Conservation (phyloP, 305 asterid species). For the Fraxinus greggii region DNA sequence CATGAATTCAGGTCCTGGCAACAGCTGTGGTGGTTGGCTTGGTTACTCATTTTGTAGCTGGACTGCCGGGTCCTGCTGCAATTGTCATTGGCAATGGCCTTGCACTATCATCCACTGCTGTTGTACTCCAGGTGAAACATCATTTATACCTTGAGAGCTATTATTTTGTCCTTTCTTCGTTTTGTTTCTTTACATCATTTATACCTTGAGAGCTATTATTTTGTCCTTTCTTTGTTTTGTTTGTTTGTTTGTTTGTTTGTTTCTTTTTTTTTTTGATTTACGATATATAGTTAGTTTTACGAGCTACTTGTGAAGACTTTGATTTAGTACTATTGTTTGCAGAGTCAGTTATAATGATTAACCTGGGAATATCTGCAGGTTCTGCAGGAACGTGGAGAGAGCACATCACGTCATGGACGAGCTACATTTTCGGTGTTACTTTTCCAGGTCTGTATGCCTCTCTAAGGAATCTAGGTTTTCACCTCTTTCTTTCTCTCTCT, state of each 20-base stretch:
- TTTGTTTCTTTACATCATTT: slow-evolving; percentile 2
- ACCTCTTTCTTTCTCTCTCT: slow-evolving; percentile 11
- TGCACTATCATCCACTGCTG: slow-evolving; percentile 98
- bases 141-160: neutral
- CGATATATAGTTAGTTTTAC: neutral
- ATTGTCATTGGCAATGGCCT: slow-evolving; percentile 98
- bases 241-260: too few relatives aligned
- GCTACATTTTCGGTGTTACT: slow-evolving; percentile 97
- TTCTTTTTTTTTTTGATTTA: neutral
- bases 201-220: neutral
- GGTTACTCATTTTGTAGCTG: slow-evolving; percentile 71
- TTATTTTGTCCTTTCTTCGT: neutral
- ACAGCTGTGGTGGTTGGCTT: slow-evolving; percentile 82
- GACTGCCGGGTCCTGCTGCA: slow-evolving; percentile 94
- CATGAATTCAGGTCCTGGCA: slow-evolving; percentile 71
- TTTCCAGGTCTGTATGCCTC: slow-evolving; percentile 60
- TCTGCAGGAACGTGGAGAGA: slow-evolving; percentile 98
- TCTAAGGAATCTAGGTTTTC: slow-evolving; percentile 7
- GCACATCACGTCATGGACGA: slow-evolving; percentile 99
- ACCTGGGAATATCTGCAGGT: slow-evolving; percentile 61
- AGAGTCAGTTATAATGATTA: slow-evolving; percentile 28
- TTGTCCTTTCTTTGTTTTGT: neutral
- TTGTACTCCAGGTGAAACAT: slow-evolving; percentile 84
- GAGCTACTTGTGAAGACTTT: neutral
- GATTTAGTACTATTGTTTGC: neutral